Conservation (phyloP, 768 basidiomycete genomes). For the Coprinellus micaceus region DNA sequence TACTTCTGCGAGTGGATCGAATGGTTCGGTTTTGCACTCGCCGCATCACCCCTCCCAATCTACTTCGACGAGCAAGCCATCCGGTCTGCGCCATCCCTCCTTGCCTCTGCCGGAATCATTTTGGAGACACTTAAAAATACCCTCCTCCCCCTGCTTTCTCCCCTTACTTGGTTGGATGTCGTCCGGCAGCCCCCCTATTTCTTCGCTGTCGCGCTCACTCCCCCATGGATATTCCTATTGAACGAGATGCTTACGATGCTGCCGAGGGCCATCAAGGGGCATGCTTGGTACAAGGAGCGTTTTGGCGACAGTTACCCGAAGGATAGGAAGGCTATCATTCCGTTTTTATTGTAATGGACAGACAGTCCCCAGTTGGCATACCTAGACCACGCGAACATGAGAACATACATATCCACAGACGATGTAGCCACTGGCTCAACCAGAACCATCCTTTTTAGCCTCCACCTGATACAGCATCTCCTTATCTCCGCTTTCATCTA, state of each 20-base stretch:
- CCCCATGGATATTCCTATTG: constrained; percentile 79
- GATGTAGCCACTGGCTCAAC: too few species aligned
- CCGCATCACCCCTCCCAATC: constrained; percentile 53
- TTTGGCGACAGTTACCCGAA: constrained; percentile 77
- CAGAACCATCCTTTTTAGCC: not conserved
- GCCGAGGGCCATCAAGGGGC: constrained; percentile 77
- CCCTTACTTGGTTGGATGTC: constrained; percentile 15
- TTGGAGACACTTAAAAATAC: constrained; percentile 8
- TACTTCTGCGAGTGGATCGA: constrained; percentile 96
- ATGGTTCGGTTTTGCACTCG: constrained; percentile 85
- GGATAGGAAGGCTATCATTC: constrained; percentile 75
- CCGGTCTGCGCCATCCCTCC: constrained; percentile 4
- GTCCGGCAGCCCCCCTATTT: constrained; percentile 25
- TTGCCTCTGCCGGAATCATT: not conserved
- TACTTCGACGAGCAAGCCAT: constrained; percentile 18
- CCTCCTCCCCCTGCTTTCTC: constrained; percentile 17
- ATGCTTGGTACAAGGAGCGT: constrained; percentile 77
- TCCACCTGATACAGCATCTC: constrained; percentile 35
- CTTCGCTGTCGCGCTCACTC: constrained; percentile 46
- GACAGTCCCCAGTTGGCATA: too few species aligned
- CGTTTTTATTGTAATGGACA: constrained; percentile 57
- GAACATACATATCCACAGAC: too few species aligned
- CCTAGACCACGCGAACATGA: too few species aligned
- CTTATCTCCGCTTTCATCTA: constrained; percentile 56
- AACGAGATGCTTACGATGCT: constrained; percentile 76